Conservation (phyloP, 139 green algal genomes). For the Chlorella sp. region DNA sequence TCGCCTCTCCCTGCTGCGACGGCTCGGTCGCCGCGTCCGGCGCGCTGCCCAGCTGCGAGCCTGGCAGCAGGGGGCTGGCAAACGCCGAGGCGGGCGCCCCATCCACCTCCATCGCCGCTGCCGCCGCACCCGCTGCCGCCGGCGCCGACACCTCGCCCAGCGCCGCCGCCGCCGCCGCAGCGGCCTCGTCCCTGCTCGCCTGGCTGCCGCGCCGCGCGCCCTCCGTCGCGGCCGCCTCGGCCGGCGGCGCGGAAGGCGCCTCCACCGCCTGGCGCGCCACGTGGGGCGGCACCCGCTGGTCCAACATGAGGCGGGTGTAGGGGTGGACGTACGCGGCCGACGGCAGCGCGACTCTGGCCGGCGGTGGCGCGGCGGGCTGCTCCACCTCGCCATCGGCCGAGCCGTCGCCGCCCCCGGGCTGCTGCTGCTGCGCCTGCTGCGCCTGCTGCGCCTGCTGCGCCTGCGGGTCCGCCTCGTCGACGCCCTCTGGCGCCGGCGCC, state of each 20-base stretch:
- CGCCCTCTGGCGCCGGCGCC: not conserved
- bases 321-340: slow-evolving; percentile 58
- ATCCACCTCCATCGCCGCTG: slow-evolving; percentile 1
- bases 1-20: not conserved
- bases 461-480: not conserved
- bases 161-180: not conserved
- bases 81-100: not conserved
- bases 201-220: not conserved
- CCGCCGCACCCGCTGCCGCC: not conserved
- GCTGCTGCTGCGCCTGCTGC: slow-evolving; percentile 3
- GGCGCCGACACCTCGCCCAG: not conserved
- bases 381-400: not conserved
- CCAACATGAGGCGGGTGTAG: slow-evolving; percentile 59
- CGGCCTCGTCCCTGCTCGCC: not conserved
- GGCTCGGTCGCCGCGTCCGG: no score
- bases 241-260: not conserved
- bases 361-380: not conserved
- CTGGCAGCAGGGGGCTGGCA: not conserved
- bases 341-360: slow-evolving; percentile 6
- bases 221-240: slow-evolving; percentile 4
- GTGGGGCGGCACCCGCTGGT: slow-evolving; percentile 29
- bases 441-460: not conserved
- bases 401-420: not conserved
- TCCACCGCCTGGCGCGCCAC: slow-evolving; percentile 4
- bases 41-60: no score